These are phyloP conservation scores for Globisporangium megalacanthum DNA, from an alignment of 352 stramenopile genomes.

Conservation along the genomic window DNA sequence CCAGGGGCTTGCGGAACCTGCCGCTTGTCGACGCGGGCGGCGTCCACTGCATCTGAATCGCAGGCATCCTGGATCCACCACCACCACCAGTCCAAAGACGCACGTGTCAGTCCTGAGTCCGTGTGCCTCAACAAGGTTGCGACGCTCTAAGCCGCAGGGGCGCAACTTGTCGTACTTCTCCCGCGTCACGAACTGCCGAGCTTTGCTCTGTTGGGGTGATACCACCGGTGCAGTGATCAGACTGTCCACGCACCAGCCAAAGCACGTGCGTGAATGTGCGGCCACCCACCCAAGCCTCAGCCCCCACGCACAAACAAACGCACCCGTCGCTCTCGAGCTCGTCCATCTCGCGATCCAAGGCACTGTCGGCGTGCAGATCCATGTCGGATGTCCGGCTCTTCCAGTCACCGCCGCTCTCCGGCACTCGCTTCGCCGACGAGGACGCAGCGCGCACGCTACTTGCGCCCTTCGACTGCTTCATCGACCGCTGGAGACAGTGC, in stretches of 20 bases:
- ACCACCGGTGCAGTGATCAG: slow-evolving; percentile 4
- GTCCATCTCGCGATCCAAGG: slow-evolving; percentile 11
- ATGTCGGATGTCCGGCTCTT: slow-evolving; percentile 13
- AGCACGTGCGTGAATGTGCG: too few species aligned
- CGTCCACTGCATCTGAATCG: slow-evolving; percentile 66
- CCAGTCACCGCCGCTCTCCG: slow-evolving; percentile 7
- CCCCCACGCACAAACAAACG: not conserved
- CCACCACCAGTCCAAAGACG: not conserved
- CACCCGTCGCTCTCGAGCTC: slow-evolving; percentile 14
- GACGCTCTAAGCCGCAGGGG: not conserved
- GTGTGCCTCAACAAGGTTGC: too few species aligned
- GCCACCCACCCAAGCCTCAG: too few species aligned
- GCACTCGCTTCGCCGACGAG: not conserved
- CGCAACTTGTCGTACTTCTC: slow-evolving; percentile 28
- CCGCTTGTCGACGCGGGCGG: slow-evolving; percentile 15
- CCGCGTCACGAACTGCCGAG: slow-evolving; percentile 9
- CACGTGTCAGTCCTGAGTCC: not conserved
- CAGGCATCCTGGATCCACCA: slow-evolving; percentile 35
- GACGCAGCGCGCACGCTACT: not conserved
- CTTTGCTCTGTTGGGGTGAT: slow-evolving; percentile 8
- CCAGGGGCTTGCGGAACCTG: slow-evolving; percentile 17
- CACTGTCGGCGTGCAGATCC: not conserved
- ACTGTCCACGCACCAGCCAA: not conserved
- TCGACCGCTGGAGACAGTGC: slow-evolving; percentile 11
- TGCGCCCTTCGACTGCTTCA: slow-evolving; percentile 4